Conservation (phyloP, 1,139 yeast genomes). For the Pichia sp. region DNA sequence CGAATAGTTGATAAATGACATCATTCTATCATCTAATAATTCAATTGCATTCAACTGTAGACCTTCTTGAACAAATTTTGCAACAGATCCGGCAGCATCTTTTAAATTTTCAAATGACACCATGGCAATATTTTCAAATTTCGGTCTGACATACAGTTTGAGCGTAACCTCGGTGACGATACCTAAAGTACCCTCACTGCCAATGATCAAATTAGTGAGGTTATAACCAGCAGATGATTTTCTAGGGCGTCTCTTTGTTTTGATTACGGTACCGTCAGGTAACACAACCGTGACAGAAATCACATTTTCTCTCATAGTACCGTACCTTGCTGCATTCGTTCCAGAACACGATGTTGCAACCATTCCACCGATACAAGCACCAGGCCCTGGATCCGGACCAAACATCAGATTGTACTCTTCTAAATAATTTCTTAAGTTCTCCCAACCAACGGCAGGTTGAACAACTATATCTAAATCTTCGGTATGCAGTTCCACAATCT, state of each 20-base stretch:
- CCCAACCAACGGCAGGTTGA: slow-evolving; percentile 79
- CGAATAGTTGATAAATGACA: slow-evolving; percentile 53
- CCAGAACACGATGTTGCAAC: slow-evolving; percentile 73
- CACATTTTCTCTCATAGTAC: slow-evolving; percentile 71
- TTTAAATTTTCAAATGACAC: slow-evolving; percentile 51
- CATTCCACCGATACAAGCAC: slow-evolving; percentile 73
- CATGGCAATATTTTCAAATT: slow-evolving; percentile 55
- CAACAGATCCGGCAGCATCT: slow-evolving; percentile 61
- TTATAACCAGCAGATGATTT: slow-evolving; percentile 77
- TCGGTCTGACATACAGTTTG: slow-evolving; percentile 58
- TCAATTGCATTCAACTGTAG: slow-evolving; percentile 65
- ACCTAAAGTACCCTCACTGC: slow-evolving; percentile 75
- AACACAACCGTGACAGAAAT: slow-evolving; percentile 65
- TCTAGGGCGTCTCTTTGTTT: slow-evolving; percentile 65
- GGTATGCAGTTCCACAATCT: slow-evolving; percentile 44
- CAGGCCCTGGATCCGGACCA: slow-evolving; percentile 81
- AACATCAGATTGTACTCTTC: slow-evolving; percentile 43
- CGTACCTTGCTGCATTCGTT: slow-evolving; percentile 71
- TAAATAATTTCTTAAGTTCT: slow-evolving; percentile 52
- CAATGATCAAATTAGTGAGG: slow-evolving; percentile 56
- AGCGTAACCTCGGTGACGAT: slow-evolving; percentile 68
- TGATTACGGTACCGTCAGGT: slow-evolving; percentile 72
- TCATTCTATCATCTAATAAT: slow-evolving; percentile 58
- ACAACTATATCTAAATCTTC: slow-evolving; percentile 64
- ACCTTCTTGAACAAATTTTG: slow-evolving; percentile 49